A percentile compares a stretch with the other conserved stretches of the same genome.
These are phyloP conservation scores for Trypanosoma avium DNA, from an alignment of 208 protist genomes.

Conservation along the genomic window DNA sequence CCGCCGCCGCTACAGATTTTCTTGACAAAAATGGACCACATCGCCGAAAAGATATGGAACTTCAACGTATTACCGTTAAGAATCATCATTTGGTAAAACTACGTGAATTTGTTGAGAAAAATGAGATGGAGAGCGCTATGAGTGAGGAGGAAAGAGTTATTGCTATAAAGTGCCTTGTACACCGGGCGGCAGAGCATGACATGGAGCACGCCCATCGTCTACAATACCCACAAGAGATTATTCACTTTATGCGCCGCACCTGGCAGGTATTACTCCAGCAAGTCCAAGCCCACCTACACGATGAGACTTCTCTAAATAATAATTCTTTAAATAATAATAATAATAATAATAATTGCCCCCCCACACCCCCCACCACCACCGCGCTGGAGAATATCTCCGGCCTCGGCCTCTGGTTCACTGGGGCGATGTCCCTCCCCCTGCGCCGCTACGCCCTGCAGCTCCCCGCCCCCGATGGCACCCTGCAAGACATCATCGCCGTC, in stretches of 20 bases:
- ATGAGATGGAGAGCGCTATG: constrained; percentile 30
- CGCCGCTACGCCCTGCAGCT: constrained; percentile 63
- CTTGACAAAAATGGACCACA: neutral
- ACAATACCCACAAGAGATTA: constrained; percentile 33
- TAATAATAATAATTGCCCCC: too few species aligned
- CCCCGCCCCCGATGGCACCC: constrained; percentile 27
- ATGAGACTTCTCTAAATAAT: too few species aligned
- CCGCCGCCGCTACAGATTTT: neutral
- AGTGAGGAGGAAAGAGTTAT: constrained; percentile 31
- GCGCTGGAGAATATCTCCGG: constrained; percentile 69
- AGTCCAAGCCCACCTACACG: constrained; percentile 40
- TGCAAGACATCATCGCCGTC: constrained; percentile 51
- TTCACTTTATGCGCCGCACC: constrained; percentile 54
- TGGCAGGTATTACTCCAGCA: constrained; percentile 62
- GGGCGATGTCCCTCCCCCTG: constrained; percentile 62
- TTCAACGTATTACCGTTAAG: constrained; percentile 32
- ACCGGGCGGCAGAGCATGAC: constrained; percentile 44
- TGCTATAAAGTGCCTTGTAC: constrained; percentile 49
- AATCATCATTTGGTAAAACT: constrained; percentile 23
- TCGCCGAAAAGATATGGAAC: constrained; percentile 33
- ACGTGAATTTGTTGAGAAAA: constrained; percentile 44
- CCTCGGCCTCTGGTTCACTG: constrained; percentile 71
- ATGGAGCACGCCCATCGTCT: constrained; percentile 13
- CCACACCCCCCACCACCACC: constrained; percentile 21
- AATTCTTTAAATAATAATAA: too few species aligned